Conservation (phyloP, 768 basidiomycete genomes). For the Mycena epipterygia region DNA sequence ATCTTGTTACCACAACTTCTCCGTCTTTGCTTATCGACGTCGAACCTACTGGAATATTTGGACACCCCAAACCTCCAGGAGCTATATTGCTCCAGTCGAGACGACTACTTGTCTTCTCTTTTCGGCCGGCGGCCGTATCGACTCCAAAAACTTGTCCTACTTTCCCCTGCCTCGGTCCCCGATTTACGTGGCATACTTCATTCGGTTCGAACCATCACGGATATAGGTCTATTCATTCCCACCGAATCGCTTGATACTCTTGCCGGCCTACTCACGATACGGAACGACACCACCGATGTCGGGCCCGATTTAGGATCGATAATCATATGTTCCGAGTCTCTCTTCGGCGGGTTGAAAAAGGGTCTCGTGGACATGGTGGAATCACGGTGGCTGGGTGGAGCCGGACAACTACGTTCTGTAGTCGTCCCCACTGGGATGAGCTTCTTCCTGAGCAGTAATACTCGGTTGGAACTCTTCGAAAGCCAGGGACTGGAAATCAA, state of each 20-base stretch:
- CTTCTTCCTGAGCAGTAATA: not conserved
- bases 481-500: not conserved
- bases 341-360: not conserved
- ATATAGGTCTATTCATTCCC: not conserved
- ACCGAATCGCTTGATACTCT: not conserved
- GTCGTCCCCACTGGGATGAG: not conserved
- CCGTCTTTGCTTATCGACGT: not conserved
- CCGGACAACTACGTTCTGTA: not conserved
- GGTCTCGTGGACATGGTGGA: not conserved
- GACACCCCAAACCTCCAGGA: slow-evolving; percentile 14
- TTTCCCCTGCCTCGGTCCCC: not conserved
- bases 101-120: not conserved
- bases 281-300: not conserved
- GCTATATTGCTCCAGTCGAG: not conserved
- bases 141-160: slow-evolving; percentile 4
- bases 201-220: not conserved
- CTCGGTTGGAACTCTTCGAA: not conserved
- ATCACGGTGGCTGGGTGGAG: slow-evolving; percentile 13
- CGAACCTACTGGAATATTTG: not conserved
- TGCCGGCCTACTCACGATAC: not conserved
- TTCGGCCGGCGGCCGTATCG: not conserved
- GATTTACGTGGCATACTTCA: slow-evolving; percentile 5
- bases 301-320: not conserved
- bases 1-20: slow-evolving; percentile 8
- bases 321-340: not conserved